A percentile compares a stretch with the other conserved stretches of the same genome.
phyloP scores from a whole-genome alignment of 768 basidiomycete genomes.

The Lyophyllum shimeji region DNA sequence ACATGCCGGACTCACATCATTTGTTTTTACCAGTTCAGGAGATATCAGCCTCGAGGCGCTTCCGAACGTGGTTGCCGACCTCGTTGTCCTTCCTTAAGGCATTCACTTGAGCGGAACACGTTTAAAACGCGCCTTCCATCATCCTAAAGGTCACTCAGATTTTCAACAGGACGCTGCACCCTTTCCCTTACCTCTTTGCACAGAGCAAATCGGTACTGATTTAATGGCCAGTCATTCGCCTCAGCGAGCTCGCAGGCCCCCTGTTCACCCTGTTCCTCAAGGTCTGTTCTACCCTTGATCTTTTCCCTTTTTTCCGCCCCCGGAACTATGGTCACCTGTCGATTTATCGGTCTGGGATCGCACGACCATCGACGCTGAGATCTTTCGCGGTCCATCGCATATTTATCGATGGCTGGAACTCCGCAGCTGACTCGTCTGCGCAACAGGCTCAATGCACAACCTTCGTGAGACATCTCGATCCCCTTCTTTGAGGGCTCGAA shows the following conservation, averaged over 20 bases:
- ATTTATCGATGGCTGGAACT: not conserved
- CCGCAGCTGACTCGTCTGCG: slow-evolving; percentile 26
- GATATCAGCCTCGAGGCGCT: slow-evolving; percentile 35
- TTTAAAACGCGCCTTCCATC: slow-evolving; percentile 61
- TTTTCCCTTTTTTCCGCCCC: slow-evolving; percentile 16
- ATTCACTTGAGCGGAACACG: slow-evolving; percentile 52
- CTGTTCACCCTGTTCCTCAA: slow-evolving; percentile 45
- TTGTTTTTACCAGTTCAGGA: slow-evolving; percentile 15
- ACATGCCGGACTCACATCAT: slow-evolving; percentile 18
- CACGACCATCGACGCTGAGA: slow-evolving; percentile 3
- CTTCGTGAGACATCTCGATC: slow-evolving; percentile 51
- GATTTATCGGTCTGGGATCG: slow-evolving; percentile 14
- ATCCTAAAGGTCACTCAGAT: slow-evolving; percentile 30
- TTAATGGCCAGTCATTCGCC: slow-evolving; percentile 62
- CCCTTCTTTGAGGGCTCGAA: slow-evolving; percentile 50
- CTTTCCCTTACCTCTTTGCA: slow-evolving; percentile 22
- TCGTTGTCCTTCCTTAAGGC: slow-evolving; percentile 47
- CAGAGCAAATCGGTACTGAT: slow-evolving; percentile 18
- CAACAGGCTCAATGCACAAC: slow-evolving; percentile 39
- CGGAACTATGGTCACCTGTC: slow-evolving; percentile 14
- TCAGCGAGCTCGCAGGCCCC: slow-evolving; percentile 56
- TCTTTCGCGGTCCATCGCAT: slow-evolving; percentile 2
- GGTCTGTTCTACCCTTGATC: slow-evolving; percentile 37
- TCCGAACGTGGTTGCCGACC: slow-evolving; percentile 60
- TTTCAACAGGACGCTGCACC: slow-evolving; percentile 23